A percentile compares a stretch with the other conserved stretches of the same genome.
phyloP scores from a whole-genome alignment of 2,329 filamentous ascomycete species.

The Talaromyces sp. region DNA sequence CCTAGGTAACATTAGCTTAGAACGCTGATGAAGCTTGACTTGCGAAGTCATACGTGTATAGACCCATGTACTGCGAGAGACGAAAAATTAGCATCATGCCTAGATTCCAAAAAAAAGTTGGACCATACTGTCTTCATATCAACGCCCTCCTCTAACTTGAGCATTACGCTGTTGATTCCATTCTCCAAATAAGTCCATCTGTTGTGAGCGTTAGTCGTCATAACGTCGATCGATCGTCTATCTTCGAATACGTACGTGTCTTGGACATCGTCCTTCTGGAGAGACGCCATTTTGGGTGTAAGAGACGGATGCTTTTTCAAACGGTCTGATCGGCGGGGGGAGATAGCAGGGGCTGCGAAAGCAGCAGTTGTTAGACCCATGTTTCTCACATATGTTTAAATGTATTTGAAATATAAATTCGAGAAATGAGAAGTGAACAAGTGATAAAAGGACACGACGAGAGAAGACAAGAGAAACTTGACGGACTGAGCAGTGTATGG shows the following conservation, averaged over 20 bases:
- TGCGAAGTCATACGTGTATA: constrained; percentile 69
- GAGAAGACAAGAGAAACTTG: not conserved
- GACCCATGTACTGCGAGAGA: constrained; percentile 74
- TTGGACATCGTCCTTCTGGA: constrained; percentile 57
- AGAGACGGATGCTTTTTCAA: constrained; percentile 14
- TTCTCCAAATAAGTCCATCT: constrained; percentile 88
- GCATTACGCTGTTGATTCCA: constrained; percentile 91
- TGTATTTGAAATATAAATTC: not conserved
- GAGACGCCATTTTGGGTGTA: constrained; percentile 40
- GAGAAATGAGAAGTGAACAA: not conserved
- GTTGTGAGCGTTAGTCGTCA: constrained; percentile 18
- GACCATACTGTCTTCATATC: constrained; percentile 77
- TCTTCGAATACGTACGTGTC: constrained; percentile 54
- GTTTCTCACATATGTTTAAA: not conserved
- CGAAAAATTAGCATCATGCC: constrained; percentile 19
- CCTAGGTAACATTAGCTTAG: constrained; percentile 40
- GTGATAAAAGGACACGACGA: not conserved
- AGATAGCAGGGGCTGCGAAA: constrained; percentile 13
- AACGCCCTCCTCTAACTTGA: constrained; percentile 83
- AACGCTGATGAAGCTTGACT: constrained; percentile 18
- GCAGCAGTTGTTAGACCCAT: constrained; percentile 17
- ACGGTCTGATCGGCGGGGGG: constrained; percentile 18
- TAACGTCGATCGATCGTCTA: not conserved
- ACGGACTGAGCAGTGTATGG: not conserved
- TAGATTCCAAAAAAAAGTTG: not conserved